A percentile compares a stretch with the other conserved stretches of the same genome.
Evolutionary conservation across 2,329 filamentous ascomycete species (phyloP).

Genomic region (Aurifilum marmelostoma): DNA sequence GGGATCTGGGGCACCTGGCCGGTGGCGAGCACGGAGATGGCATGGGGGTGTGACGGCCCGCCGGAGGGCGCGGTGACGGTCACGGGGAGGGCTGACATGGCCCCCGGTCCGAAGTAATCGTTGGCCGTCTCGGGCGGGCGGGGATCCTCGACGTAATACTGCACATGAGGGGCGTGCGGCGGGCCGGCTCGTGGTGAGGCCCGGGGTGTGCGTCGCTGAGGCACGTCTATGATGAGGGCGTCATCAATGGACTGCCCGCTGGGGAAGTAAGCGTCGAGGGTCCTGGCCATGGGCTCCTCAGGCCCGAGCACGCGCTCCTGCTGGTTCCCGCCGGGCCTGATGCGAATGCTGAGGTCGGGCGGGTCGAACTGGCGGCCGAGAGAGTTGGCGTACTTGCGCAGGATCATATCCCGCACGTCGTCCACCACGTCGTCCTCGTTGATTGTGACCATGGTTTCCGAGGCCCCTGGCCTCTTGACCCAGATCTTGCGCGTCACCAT

Average conservation of each 20-base stretch:
- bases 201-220: conserved; percentile 74
- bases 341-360: conserved; percentile 82
- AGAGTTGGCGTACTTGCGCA: conserved; percentile 93
- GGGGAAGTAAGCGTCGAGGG: conserved; percentile 81
- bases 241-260: conserved; percentile 87
- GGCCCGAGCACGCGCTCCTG: conserved; percentile 75
- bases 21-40: conserved; percentile 77
- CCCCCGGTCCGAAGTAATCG: conserved; percentile 80
- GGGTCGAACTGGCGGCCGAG: conserved; percentile 87
- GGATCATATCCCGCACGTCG: conserved; percentile 88
- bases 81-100: conserved; percentile 45
- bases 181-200: conserved; percentile 70
- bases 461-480: conserved; percentile 86
- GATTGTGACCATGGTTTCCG: conserved; percentile 84
- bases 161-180: conserved; percentile 44
- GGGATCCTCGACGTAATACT: conserved; percentile 64
- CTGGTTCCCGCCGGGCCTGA: conserved; percentile 69
- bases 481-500: conserved; percentile 84
- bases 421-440: conserved; percentile 90
- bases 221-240: conserved; percentile 87
- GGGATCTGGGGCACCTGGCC: conserved; percentile 80
- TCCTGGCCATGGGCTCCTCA: conserved; percentile 79
- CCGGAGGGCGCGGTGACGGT: conserved; percentile 44
- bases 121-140: conserved; percentile 69
- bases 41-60: conserved; percentile 40